Evolutionary conservation across 2,329 filamentous ascomycete genomes (phyloP).

Genomic region (Sordariomycetes sp.): DNA sequence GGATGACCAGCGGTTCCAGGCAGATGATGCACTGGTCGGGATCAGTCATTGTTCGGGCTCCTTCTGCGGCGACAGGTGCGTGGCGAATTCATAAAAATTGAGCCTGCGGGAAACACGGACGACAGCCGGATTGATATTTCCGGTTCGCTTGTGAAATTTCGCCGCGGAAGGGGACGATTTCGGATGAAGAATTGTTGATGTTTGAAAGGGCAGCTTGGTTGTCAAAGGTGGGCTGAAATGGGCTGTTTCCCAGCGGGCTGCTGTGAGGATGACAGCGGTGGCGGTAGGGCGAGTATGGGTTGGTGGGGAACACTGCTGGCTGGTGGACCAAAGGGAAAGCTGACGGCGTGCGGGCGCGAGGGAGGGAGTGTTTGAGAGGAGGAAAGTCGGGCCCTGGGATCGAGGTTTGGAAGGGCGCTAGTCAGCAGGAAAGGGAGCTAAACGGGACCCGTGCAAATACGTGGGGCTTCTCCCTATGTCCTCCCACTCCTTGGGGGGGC

Average conservation of each 20-base stretch:
- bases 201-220: not conserved
- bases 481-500: not conserved
- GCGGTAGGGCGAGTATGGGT: not conserved
- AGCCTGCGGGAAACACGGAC: not conserved
- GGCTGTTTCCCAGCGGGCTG: not conserved
- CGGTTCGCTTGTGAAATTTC: constrained; percentile 5
- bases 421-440: not conserved
- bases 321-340: not conserved
- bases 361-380: not conserved
- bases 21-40: constrained; percentile 59
- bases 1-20: constrained; percentile 38
- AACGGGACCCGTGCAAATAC: not conserved
- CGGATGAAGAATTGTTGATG: not conserved
- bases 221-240: not conserved
- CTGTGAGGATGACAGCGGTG: not conserved
- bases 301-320: not conserved
- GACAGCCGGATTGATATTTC: constrained; percentile 3
- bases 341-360: not conserved
- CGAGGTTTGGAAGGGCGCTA: not conserved
- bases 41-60: constrained; percentile 32
- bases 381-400: not conserved
- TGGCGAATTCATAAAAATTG: constrained; percentile 33
- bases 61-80: constrained; percentile 18
- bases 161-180: constrained; percentile 5
- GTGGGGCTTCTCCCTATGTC: too few relatives aligned